Conservation (phyloP, 176 grass and related monocot genomes). For the Stipa capillata region DNA sequence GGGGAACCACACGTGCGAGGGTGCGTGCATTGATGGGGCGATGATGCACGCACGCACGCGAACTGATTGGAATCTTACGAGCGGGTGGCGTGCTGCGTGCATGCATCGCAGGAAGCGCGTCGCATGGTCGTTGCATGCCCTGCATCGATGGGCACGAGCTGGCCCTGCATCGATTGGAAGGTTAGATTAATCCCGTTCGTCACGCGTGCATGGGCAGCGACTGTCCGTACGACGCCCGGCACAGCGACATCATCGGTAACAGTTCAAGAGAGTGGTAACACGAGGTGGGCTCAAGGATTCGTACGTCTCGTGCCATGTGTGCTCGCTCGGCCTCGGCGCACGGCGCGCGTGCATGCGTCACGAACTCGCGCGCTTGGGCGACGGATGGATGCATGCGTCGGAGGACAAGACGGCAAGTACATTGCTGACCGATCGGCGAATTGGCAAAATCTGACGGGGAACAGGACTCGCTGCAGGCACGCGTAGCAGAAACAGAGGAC, state of each 20-base stretch:
- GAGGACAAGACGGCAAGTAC: background rate
- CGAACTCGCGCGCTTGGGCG: background rate
- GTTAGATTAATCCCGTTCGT: background rate
- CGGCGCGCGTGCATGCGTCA: background rate
- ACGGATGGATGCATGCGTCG: background rate
- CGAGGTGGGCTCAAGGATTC: no score
- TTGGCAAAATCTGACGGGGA: background rate
- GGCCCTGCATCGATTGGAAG: background rate
- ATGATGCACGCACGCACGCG: background rate
- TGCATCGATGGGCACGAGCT: background rate
- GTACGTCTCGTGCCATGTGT: background rate
- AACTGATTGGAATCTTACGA: slow-evolving; percentile 20
- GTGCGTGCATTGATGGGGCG: background rate
- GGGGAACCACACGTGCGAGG: background rate
- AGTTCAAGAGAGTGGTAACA: background rate
- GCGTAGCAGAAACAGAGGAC: background rate
- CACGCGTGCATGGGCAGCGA: background rate
- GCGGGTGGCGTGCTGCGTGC: background rate
- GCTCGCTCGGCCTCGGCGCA: background rate
- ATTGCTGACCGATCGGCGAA: background rate
- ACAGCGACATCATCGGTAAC: background rate
- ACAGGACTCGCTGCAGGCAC: background rate
- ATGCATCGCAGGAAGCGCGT: no score
- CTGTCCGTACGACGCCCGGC: background rate
- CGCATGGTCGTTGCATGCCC: no score